phyloP scores from a whole-genome alignment of 2,329 filamentous ascomycete genomes.

The Colletotrichum sp. region DNA sequence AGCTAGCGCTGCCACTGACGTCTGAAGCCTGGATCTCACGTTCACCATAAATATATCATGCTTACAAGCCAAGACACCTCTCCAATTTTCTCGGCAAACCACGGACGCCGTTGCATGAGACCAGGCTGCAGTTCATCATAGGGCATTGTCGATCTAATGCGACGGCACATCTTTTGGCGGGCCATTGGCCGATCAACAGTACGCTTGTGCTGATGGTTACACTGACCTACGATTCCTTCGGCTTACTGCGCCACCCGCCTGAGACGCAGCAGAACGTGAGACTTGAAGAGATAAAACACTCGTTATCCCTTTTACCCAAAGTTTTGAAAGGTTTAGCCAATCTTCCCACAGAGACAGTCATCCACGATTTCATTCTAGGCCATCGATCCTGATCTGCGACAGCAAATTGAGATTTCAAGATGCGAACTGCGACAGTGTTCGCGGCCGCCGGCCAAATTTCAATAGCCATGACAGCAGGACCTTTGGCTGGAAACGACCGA shows the following conservation, averaged over 20 bases:
- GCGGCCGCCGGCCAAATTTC: background rate
- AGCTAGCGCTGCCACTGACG: background rate
- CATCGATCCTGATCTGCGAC: background rate
- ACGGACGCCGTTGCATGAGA: background rate
- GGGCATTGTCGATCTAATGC: background rate
- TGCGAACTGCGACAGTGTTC: background rate
- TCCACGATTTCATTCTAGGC: background rate
- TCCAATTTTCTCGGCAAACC: background rate
- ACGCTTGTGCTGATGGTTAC: background rate
- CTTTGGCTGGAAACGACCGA: background rate
- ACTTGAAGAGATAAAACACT: background rate
- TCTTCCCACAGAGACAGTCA: background rate
- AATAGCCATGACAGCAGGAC: background rate
- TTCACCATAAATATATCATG: background rate
- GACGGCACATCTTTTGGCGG: fast-evolving
- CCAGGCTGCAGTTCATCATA: background rate
- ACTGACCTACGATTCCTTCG: background rate
- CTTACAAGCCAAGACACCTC: background rate
- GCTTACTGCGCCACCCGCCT: background rate
- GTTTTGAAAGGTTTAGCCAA: background rate
- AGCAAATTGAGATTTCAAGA: background rate
- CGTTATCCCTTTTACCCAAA: background rate
- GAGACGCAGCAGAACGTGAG: background rate
- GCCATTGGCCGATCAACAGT: background rate
- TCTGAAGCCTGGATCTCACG: background rate